Conservation (phyloP, 257 asterid species). For the Ocimum tenuiflorum region DNA sequence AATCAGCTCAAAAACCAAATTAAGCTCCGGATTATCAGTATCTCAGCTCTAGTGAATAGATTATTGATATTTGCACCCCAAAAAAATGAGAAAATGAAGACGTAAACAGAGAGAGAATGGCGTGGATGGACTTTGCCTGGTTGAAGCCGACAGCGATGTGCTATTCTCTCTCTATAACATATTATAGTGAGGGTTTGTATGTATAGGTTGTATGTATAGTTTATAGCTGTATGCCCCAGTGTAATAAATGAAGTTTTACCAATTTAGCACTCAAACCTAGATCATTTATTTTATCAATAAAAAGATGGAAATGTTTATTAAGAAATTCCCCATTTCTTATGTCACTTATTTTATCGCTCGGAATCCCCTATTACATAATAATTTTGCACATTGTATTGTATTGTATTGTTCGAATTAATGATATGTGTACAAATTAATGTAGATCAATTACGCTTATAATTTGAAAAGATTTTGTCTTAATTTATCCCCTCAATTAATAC, state of each 20-base stretch:
- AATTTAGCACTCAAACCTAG: neutral
- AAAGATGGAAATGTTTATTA: neutral
- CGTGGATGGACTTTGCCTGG: slow-evolving; percentile 66
- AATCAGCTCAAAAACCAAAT: slow-evolving; percentile 24
- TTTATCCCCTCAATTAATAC: no score
- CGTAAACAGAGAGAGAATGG: slow-evolving; percentile 21
- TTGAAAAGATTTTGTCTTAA: no score
- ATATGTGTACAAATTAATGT: no score
- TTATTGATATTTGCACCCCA: neutral
- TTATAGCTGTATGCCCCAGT: neutral
- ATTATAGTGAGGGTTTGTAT: neutral
- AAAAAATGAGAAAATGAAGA: neutral
- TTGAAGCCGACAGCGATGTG: slow-evolving; percentile 69
- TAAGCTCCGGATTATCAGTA: slow-evolving; percentile 26
- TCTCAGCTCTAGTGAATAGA: neutral
- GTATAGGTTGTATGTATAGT: neutral
- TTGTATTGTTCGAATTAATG: no score
- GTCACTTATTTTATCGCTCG: no score
- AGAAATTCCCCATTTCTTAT: no score
- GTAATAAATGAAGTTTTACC: neutral
- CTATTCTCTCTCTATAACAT: slow-evolving; percentile 31
- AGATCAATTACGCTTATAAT: no score
- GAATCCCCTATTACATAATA: no score
- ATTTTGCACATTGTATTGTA: no score
- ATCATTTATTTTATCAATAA: neutral